Percentiles rank a stretch among this genome's conserved stretches.
phyloP scores from a whole-genome alignment of 2,329 filamentous ascomycete genomes.

The Colletotrichum karsti region DNA sequence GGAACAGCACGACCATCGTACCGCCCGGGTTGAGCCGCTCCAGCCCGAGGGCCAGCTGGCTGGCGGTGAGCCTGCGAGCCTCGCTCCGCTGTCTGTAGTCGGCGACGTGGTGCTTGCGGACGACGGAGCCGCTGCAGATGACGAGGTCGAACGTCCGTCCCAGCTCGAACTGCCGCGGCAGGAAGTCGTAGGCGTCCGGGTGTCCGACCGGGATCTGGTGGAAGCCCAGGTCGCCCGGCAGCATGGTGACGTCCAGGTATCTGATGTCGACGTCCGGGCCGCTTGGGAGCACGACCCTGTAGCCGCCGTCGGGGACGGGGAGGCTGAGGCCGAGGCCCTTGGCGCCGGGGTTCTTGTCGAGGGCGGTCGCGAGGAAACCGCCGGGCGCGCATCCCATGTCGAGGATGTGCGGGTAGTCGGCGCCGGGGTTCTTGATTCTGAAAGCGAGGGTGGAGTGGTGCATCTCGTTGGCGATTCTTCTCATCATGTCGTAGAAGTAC shows the following conservation, averaged over 20 bases:
- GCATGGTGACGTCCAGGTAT: conserved; percentile 59
- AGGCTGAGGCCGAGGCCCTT: conserved; percentile 47
- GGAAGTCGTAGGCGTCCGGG: conserved; percentile 39
- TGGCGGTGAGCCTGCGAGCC: conserved; percentile 41
- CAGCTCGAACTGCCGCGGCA: conserved; percentile 35
- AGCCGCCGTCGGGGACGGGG: conserved; percentile 47
- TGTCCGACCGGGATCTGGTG: conserved; percentile 41
- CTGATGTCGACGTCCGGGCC: conserved; percentile 28
- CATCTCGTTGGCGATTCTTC: conserved; percentile 50
- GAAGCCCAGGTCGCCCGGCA: conserved; percentile 53
- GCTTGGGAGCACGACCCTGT: conserved; percentile 41
- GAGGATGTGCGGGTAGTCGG: conserved; percentile 43
- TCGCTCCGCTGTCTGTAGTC: conserved; percentile 46
- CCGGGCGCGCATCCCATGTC: conserved; percentile 67
- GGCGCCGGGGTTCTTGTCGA: conserved; percentile 45
- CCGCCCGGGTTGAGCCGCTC: conserved; percentile 50
- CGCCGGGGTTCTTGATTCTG: conserved; percentile 18
- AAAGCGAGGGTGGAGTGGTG: conserved; percentile 43
- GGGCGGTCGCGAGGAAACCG: conserved; percentile 52
- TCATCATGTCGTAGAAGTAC: conserved; percentile 53
- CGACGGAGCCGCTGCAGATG: conserved; percentile 57
- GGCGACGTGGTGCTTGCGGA: too few species aligned
- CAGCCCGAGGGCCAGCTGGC: conserved; percentile 55
- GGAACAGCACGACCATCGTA: conserved; percentile 59
- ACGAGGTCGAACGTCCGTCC: conserved; percentile 49